These are phyloP conservation scores for Rugonectria rugulosa DNA, from an alignment of 2,329 filamentous ascomycete genomes.

Conservation along the genomic window DNA sequence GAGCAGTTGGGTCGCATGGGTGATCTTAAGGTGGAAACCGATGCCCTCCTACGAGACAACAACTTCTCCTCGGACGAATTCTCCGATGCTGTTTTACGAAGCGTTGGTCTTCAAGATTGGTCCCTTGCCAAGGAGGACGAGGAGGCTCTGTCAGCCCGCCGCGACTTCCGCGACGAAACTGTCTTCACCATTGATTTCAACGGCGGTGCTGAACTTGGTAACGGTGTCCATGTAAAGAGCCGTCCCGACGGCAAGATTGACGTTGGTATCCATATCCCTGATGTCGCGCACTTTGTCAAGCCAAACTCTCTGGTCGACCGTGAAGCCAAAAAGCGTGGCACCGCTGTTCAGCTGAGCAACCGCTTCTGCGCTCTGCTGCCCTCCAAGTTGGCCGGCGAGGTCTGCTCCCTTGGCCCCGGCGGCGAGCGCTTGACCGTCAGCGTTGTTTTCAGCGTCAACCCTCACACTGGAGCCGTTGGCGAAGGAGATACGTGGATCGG, in stretches of 20 bases:
- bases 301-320: slow-evolving; percentile 93
- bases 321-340: slow-evolving; percentile 97
- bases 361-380: slow-evolving; percentile 88
- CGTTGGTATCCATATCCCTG: slow-evolving; percentile 92
- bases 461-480: slow-evolving; percentile 76
- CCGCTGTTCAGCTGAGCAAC: slow-evolving; percentile 93
- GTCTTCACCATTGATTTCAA: slow-evolving; percentile 93
- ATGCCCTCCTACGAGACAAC: slow-evolving; percentile 96
- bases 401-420: slow-evolving; percentile 87
- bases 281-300: slow-evolving; percentile 97
- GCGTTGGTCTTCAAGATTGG: slow-evolving; percentile 92
- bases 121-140: slow-evolving; percentile 85
- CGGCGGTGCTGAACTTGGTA: slow-evolving; percentile 86
- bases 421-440: slow-evolving; percentile 91
- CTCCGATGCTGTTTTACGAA: slow-evolving; percentile 93
- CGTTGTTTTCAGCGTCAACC: slow-evolving; percentile 90
- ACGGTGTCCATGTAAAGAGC: slow-evolving; percentile 90
- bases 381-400: slow-evolving; percentile 81
- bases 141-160: slow-evolving; percentile 73
- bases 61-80: slow-evolving; percentile 99
- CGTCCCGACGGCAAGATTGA: slow-evolving; percentile 86
- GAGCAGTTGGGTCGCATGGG: slow-evolving; percentile 98
- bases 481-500: slow-evolving; percentile 95
- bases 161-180: slow-evolving; percentile 88
- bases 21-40: slow-evolving; percentile 95